Conservation (phyloP, 139 green algal species). For the Chlorella sorokiniana region DNA sequence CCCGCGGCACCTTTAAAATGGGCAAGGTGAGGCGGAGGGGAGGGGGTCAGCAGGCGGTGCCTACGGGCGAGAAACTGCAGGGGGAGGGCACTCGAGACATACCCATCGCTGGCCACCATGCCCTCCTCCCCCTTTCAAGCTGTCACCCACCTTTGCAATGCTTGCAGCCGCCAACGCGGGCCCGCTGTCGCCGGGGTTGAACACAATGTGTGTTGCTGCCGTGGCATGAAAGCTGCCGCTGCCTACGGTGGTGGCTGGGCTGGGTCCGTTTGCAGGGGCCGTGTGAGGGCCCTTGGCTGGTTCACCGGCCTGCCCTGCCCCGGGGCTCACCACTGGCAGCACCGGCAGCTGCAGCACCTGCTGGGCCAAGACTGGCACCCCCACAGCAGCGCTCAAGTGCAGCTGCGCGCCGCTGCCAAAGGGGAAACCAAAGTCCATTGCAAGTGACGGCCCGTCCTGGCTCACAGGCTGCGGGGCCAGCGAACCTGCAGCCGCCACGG, state of each 20-base stretch:
- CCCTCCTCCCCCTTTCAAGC: neutral
- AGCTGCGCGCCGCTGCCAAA: neutral
- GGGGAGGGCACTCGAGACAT: too few species aligned
- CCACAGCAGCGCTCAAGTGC: neutral
- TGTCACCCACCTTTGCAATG: neutral
- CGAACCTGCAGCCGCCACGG: neutral
- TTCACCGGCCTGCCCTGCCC: neutral
- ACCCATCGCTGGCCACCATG: too few species aligned
- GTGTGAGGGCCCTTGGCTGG: too few species aligned
- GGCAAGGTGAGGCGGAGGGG: too few species aligned
- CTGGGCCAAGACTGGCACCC: neutral
- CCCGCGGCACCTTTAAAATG: neutral
- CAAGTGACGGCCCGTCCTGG: too few species aligned
- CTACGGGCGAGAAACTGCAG: too few species aligned
- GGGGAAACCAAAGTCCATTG: neutral
- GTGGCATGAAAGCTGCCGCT: neutral
- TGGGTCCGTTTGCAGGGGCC: neutral
- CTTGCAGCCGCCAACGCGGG: neutral
- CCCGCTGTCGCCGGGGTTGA: slow-evolving; percentile 4
- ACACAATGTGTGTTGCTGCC: slow-evolving; percentile 15
- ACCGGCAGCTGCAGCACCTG: slow-evolving; percentile 15
- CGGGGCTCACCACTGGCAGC: neutral
- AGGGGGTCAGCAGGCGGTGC: too few species aligned
- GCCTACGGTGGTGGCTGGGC: neutral
- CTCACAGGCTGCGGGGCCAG: neutral